Conservation (phyloP, 805 yeast genomes). For the Zygosaccharomyces gambellarensis region DNA sequence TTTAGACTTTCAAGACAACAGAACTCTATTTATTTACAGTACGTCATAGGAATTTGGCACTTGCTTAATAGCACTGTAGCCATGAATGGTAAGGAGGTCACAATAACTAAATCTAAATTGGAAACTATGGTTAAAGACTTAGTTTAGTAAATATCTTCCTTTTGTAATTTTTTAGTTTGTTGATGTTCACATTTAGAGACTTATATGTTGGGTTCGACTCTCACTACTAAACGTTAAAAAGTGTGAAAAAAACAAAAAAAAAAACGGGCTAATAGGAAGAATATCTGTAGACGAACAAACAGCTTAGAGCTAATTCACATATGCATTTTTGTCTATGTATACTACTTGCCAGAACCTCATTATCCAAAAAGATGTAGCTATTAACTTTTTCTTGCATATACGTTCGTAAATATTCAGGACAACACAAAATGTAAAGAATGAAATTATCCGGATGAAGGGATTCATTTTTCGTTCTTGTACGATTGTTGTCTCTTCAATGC, state of each 20-base stretch:
- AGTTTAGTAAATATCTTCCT: background rate
- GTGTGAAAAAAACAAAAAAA: background rate
- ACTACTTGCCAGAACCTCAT: too few relatives aligned
- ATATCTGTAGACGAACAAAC: background rate
- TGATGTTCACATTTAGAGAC: background rate
- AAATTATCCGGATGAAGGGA: too few relatives aligned
- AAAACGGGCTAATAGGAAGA: background rate
- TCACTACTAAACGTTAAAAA: background rate
- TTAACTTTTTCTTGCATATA: background rate
- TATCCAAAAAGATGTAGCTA: background rate
- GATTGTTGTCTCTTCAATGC: conserved; percentile 26
- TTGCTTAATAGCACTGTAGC: conserved; percentile 31
- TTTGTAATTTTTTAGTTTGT: background rate
- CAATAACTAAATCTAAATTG: conserved; percentile 25
- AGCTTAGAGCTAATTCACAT: background rate
- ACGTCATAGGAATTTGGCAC: conserved; percentile 33
- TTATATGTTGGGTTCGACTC: too few relatives aligned
- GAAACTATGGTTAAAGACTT: conserved; percentile 17
- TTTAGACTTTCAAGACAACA: conserved; percentile 26
- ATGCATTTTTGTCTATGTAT: too few relatives aligned
- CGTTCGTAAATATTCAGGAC: background rate
- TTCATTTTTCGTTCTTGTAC: background rate
- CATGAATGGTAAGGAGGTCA: conserved; percentile 30
- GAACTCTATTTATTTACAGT: conserved; percentile 20
- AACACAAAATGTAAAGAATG: background rate